A percentile compares a stretch with the other conserved stretches of the same genome.
Conservation (phyloP, 129 eudicot genomes). For the Flaveria trinervia region DNA sequence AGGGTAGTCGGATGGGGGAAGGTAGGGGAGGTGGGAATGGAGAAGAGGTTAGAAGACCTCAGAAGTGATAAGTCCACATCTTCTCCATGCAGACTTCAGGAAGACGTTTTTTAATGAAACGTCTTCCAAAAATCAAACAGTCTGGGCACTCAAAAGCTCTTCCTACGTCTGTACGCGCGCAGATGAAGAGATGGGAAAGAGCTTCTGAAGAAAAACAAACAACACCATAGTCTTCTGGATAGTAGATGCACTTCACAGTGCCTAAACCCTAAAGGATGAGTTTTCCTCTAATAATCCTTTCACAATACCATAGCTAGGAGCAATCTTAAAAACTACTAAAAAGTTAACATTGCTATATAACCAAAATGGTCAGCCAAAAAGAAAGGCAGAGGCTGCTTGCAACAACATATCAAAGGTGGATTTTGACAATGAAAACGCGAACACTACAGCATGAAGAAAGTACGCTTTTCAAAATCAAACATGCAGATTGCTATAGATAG, state of each 20-base stretch:
- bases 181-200: too few relatives aligned
- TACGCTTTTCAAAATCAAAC: slow-evolving; percentile 14
- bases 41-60: too few relatives aligned
- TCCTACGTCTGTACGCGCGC: too few relatives aligned
- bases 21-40: too few relatives aligned
- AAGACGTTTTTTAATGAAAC: too few relatives aligned
- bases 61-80: too few relatives aligned
- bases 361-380: slow-evolving; percentile 2
- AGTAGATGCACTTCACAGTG: neutral
- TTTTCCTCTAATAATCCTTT: neutral
- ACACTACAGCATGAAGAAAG: neutral
- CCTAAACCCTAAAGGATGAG: neutral
- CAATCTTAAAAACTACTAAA: neutral
- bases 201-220: too few relatives aligned
- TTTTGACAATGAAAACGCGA: neutral
- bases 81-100: too few relatives aligned
- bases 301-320: neutral
- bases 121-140: too few relatives aligned
- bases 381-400: neutral
- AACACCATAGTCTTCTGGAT: neutral
- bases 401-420: neutral
- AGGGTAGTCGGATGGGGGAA: too few relatives aligned
- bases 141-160: too few relatives aligned
- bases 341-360: neutral
- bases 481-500: neutral